A percentile compares a stretch with the other conserved stretches of the same genome.
phyloP scores from a whole-genome alignment of 2,329 filamentous ascomycete species.

The Alternaria brassicae region DNA sequence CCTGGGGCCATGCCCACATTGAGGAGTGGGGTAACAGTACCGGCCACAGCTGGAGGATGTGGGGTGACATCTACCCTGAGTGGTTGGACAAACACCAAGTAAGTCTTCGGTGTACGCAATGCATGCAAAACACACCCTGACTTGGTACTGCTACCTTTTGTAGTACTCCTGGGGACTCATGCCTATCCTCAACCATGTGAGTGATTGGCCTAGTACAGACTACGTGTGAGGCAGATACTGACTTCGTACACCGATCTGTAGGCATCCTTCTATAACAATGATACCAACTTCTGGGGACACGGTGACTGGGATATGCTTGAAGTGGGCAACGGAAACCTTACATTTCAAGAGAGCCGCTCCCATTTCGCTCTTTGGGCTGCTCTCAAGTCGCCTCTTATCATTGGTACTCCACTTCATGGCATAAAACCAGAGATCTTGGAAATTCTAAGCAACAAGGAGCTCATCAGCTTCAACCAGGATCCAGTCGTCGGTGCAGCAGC shows the following conservation, averaged over 20 bases:
- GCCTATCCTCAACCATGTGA: conserved; percentile 28
- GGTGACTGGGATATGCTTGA: conserved; percentile 43
- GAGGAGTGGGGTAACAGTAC: conserved; percentile 43
- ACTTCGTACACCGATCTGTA: not conserved
- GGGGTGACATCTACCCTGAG: conserved; percentile 31
- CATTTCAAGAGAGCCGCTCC: conserved; percentile 39
- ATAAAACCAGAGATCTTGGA: conserved; percentile 50
- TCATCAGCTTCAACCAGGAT: conserved; percentile 57
- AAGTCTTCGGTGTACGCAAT: not conserved
- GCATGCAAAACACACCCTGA: not conserved
- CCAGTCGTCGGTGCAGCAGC: conserved; percentile 51
- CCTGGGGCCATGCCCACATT: conserved; percentile 44
- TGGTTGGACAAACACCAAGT: conserved; percentile 20
- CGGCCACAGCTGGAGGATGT: conserved; percentile 44
- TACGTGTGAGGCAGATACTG: not conserved
- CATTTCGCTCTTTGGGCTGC: conserved; percentile 53
- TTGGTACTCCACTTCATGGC: conserved; percentile 51
- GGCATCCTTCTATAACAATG: conserved; percentile 29
- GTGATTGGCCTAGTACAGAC: not conserved
- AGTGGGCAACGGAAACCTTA: conserved; percentile 49
- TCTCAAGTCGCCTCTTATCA: conserved; percentile 54
- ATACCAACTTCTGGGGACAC: conserved; percentile 33
- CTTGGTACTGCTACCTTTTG: not conserved
- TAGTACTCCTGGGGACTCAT: conserved; percentile 21
- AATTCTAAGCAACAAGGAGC: conserved; percentile 51